These are phyloP conservation scores for Ophiosphaerella herpotricha DNA, from an alignment of 2,329 filamentous ascomycete genomes.

Conservation along the genomic window DNA sequence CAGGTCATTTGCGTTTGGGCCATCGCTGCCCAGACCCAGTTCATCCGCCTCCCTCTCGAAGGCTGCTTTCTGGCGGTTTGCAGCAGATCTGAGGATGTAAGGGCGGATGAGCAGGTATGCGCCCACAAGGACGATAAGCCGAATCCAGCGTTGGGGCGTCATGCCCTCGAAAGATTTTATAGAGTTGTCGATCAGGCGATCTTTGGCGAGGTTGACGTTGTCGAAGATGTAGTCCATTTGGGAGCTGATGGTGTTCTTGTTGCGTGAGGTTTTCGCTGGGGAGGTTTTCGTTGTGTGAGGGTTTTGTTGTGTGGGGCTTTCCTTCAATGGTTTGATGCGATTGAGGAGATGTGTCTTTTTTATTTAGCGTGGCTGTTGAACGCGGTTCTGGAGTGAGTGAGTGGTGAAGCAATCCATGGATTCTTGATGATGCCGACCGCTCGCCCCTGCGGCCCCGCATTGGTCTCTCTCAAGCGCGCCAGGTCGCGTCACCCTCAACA, in stretches of 20 bases:
- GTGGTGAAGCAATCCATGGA: neutral
- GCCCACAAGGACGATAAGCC: slow-evolving; percentile 72
- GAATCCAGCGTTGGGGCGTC: slow-evolving; percentile 59
- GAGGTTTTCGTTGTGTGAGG: too few species aligned
- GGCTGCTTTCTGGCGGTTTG: slow-evolving; percentile 65
- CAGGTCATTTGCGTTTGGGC: slow-evolving; percentile 40
- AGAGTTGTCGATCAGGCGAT: slow-evolving; percentile 49
- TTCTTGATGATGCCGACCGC: neutral
- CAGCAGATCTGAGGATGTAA: slow-evolving; percentile 71
- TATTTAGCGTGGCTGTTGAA: too few species aligned
- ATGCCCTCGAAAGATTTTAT: slow-evolving; percentile 51
- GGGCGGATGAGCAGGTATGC: slow-evolving; percentile 73
- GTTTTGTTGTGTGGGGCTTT: too few species aligned
- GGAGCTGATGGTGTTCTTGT: neutral
- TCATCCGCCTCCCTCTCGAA: slow-evolving; percentile 59
- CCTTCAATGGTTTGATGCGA: neutral
- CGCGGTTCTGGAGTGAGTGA: neutral
- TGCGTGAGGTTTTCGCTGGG: too few species aligned
- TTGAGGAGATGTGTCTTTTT: neutral
- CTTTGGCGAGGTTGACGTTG: slow-evolving; percentile 37
- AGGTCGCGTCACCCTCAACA: slow-evolving; percentile 23
- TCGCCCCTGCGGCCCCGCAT: slow-evolving; percentile 23
- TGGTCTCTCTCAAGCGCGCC: slow-evolving; percentile 6
- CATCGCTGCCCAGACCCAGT: slow-evolving; percentile 39
- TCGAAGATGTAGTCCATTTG: slow-evolving; percentile 18